Base-by-base conservation (phyloP, 2,329 filamentous ascomycete genomes). In the Aspergillus ochraceus region DNA sequence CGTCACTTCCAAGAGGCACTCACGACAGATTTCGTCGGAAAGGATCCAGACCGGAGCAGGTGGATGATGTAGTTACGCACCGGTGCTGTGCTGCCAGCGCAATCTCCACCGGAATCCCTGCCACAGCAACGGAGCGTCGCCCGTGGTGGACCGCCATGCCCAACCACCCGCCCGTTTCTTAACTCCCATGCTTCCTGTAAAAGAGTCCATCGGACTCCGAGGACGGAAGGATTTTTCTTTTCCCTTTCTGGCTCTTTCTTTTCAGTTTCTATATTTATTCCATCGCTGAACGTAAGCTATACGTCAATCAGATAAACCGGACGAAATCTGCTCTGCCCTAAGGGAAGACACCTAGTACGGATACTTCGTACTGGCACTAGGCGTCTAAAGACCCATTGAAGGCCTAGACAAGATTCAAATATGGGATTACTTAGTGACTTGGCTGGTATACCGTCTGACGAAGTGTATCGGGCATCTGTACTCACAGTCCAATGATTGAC, bases 41-140 rank as follows among this genome's bases (percentile, higher is more conserved):
- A 53, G 39, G n/a, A 36, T 49, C 49, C 42, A 47, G 53, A 54
- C 47, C 50, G 32, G 32, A 50, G 22, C n/a, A 53, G 29, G 50
- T 57, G 57, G 57, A 59, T 59, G 53, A 61, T 61, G 60, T 60
- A 54, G 51, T 49, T 26, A 24, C 46, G 51, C 32, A 36, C 11
- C 5, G 49, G 46, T 32, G 52, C 55, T 54, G 54, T 57, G 58
- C 60, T 58, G 60, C 64, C 64, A 64, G 58, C 60, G 52, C 54
- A 66, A 63, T 70, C 68, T 68, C 71, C 71, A 71, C 71, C 57
- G 30, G 54, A 54, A 66, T 67, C 66, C 66, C 67, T 73, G 72
- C 71, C 71, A 72, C 66, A 72, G 72, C 72, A 74, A 74, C 71
- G 56, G 63, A 55, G 52, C 42, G 52, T 58, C 51, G 46, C 55